Evolutionary conservation across 2,329 filamentous ascomycete genomes (phyloP), one percentile per base, ranked within the genome.

Genomic region (Leptosphaerulina australis): DNA sequence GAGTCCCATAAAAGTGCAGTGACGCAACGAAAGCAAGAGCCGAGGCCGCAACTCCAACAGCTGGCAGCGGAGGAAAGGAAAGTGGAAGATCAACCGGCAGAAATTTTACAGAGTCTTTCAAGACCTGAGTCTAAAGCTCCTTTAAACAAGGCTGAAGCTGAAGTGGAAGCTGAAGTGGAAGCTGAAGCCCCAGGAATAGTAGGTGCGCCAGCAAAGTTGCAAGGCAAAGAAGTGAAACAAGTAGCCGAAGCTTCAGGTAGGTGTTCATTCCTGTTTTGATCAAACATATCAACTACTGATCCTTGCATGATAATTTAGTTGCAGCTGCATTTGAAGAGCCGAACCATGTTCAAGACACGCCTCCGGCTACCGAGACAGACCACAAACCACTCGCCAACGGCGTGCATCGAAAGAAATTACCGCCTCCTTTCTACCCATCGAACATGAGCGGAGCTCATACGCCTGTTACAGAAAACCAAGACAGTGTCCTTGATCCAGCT

Each of bases 391-490:
- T 37, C 41, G 51, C 46, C 5, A 67, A 69, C 30, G 60, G 63
- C 39, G 44, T 46, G 31, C 64, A 58, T 9, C 55, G 62, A 43
- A 60, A 64, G 48, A 61, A 71, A 45, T 66, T 73, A 18, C 70
- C 71, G 1, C 70, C 70, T 3, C 65, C 70, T 17, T 73, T 73
- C 58, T 65, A 69, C 45, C 71, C 70, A 12, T 63, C 66, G 5
- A 63, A 55, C 48, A 41, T 51, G 41, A 64, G 64, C 6, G 58
- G 59, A 28, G 56, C 50, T 22, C 61, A 62, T 24, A 65, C 64
- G 11, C 62, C 63, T 3, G 50, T 61, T 5, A 62, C 53, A 9
- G 59, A 67, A n/a, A 53, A 50, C 28, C 45, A 31, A 11, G 58
- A 58, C 21, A 20, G 29, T 6, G 30, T 52, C 22, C 43, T 58